phyloP scores from a whole-genome alignment of 2,329 filamentous ascomycete species.

The Sporothrix humicola region DNA sequence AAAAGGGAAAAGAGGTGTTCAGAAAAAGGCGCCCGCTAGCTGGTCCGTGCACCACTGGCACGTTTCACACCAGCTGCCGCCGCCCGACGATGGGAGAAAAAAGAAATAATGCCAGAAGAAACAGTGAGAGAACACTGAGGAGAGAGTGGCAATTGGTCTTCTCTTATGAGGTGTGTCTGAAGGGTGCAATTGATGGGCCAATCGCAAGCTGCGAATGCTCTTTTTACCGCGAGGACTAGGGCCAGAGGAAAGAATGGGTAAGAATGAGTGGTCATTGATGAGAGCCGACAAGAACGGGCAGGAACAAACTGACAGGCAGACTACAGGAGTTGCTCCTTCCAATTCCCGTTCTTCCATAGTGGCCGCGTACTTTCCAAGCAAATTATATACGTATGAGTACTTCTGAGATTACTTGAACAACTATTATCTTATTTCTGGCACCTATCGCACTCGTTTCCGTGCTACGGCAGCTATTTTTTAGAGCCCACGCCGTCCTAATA shows the following conservation, averaged over 20 bases:
- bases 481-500: not conserved
- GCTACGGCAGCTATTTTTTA: conserved; percentile 13
- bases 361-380: conserved; percentile 1
- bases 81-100: conserved; percentile 19
- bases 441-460: conserved; percentile 12
- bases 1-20: not conserved
- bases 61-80: conserved; percentile 37
- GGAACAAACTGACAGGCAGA: not conserved
- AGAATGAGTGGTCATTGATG: conserved; percentile 1
- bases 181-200: conserved; percentile 7
- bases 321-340: conserved; percentile 21
- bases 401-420: too few species aligned
- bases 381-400: too few species aligned
- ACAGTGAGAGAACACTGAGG: too few species aligned
- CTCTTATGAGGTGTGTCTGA: not conserved
- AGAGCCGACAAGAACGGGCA: not conserved
- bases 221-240: conserved; percentile 1
- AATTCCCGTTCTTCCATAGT: conserved; percentile 36
- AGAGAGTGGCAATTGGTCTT: not conserved
- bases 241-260: not conserved
- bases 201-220: conserved; percentile 11
- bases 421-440: not conserved
- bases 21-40: not conserved
- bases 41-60: conserved; percentile 33
- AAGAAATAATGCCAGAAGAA: not conserved